These are phyloP conservation scores for Arthroderma sp. DNA, from an alignment of 2,329 filamentous ascomycete species.

Conservation along the genomic window DNA sequence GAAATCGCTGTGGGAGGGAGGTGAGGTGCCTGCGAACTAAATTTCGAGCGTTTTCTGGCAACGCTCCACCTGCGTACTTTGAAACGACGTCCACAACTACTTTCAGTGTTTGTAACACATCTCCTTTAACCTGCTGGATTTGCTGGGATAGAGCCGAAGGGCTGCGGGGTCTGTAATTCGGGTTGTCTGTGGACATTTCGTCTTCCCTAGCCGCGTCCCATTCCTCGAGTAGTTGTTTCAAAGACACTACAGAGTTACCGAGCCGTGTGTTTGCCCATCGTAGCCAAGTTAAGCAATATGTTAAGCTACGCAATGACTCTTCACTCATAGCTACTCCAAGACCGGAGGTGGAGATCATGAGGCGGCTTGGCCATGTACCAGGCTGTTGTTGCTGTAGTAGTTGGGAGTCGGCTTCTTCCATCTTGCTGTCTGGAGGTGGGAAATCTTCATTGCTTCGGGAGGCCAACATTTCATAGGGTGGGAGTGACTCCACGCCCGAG, in stretches of 20 bases:
- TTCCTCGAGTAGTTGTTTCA: slow-evolving; percentile 65
- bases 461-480: slow-evolving; percentile 67
- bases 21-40: slow-evolving; percentile 75
- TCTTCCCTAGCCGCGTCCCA: slow-evolving; percentile 46
- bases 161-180: slow-evolving; percentile 14
- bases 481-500: slow-evolving; percentile 60
- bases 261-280: slow-evolving; percentile 72
- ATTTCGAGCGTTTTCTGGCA: slow-evolving; percentile 75
- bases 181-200: slow-evolving; percentile 12
- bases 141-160: slow-evolving; percentile 37
- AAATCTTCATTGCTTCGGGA: slow-evolving; percentile 45
- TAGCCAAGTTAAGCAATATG: slow-evolving; percentile 70
- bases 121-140: slow-evolving; percentile 54
- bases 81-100: slow-evolving; percentile 74
- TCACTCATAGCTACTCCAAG: slow-evolving; percentile 85
- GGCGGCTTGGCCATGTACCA: slow-evolving; percentile 59
- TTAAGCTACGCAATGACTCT: slow-evolving; percentile 69
- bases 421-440: slow-evolving; percentile 21
- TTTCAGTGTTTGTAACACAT: slow-evolving; percentile 67
- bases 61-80: slow-evolving; percentile 76
- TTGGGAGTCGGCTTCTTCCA: slow-evolving; percentile 10
- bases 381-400: slow-evolving; percentile 13
- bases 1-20: slow-evolving; percentile 71
- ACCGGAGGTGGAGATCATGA: slow-evolving; percentile 83
- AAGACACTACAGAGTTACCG: slow-evolving; percentile 56